Conservation (phyloP, 2,329 filamentous ascomycete species). For the Aspergillus pseudonomiae region DNA sequence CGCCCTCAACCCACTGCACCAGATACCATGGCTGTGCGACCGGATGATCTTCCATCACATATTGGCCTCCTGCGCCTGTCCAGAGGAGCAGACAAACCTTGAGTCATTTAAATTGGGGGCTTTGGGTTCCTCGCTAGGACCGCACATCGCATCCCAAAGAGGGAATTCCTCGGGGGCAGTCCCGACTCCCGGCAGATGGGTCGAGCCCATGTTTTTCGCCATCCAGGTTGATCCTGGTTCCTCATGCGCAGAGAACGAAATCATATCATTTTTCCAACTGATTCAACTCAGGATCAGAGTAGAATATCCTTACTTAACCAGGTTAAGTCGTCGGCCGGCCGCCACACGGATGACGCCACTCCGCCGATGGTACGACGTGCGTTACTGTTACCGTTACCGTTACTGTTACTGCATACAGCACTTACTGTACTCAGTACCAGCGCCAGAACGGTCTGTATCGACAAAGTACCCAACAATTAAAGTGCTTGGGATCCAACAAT, state of each 20-base stretch:
- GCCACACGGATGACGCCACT: constrained; percentile 1
- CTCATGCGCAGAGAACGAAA: not conserved
- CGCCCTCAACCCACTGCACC: not conserved
- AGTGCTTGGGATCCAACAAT: too few relatives aligned
- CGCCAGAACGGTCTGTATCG: too few relatives aligned
- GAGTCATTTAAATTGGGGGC: not conserved
- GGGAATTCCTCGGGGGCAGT: not conserved
- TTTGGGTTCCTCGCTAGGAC: not conserved
- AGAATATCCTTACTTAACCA: not conserved
- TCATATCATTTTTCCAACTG: not conserved
- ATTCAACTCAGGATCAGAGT: not conserved
- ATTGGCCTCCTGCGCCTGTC: not conserved
- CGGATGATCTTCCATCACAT: not conserved
- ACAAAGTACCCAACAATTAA: too few relatives aligned
- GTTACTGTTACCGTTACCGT: not conserved
- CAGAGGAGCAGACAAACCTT: not conserved
- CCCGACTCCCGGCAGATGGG: not conserved
- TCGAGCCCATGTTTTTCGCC: not conserved
- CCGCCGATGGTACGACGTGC: not conserved
- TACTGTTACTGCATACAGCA: not conserved
- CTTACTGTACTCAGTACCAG: not conserved
- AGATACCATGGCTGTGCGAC: not conserved
- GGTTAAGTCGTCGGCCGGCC: not conserved
- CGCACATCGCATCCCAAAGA: not conserved
- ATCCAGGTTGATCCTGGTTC: too few relatives aligned